Percentiles rank a stretch among this genome's conserved stretches.
Evolutionary conservation across 371 early-diverging fungal species (phyloP).

Genomic region (Saksenaea vasiformis): DNA sequence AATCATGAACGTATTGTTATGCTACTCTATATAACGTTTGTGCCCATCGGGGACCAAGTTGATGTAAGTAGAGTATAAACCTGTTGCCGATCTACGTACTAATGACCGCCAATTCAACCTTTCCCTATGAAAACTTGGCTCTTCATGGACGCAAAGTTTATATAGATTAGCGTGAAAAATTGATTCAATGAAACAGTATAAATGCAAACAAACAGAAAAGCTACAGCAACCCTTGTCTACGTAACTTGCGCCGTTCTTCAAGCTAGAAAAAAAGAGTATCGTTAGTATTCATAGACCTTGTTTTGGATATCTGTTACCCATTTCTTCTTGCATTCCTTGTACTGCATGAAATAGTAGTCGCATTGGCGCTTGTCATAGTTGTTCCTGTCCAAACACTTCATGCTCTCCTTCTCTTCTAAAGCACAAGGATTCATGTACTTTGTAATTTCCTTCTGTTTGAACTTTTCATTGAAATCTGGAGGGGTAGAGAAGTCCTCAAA

Average conservation of each 20-base stretch:
- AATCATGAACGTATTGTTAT: not conserved
- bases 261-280: constrained; percentile 20
- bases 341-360: constrained; percentile 61
- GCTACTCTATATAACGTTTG: not conserved
- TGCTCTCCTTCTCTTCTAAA: constrained; percentile 59
- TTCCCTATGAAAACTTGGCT: too few relatives aligned
- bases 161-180: too few relatives aligned
- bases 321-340: constrained; percentile 70
- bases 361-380: constrained; percentile 62
- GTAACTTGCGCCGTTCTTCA: constrained; percentile 41
- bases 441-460: constrained; percentile 54
- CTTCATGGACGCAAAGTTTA: too few relatives aligned
- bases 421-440: constrained; percentile 70
- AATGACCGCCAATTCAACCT: too few relatives aligned
- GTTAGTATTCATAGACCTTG: not conserved
- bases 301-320: constrained; percentile 48
- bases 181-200: not conserved
- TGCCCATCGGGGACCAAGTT: too few relatives aligned
- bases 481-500: constrained; percentile 53
- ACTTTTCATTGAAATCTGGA: constrained; percentile 55
- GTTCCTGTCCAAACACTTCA: constrained; percentile 66
- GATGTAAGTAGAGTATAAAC: too few relatives aligned
- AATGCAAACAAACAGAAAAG: not conserved
- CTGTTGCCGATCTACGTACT: too few relatives aligned
- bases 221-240: constrained; percentile 40